Conservation (phyloP, 495 filamentous ascomycete genomes). For the Terfezia claveryi region DNA sequence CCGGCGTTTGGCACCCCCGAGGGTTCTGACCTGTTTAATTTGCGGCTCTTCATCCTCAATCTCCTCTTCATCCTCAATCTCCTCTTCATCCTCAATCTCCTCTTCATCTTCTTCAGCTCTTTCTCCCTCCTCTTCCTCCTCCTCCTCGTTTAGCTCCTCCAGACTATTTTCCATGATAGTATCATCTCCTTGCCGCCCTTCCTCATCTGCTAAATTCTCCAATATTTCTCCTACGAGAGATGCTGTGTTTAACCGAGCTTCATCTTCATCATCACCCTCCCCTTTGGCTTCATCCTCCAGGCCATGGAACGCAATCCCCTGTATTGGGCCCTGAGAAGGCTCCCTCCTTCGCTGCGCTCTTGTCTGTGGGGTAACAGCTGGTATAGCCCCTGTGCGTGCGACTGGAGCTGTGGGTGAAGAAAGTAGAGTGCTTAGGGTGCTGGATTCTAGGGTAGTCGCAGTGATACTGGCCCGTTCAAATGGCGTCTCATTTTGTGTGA, state of each 20-base stretch:
- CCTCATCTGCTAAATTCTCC: background rate
- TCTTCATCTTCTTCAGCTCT: background rate
- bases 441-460: too few relatives aligned
- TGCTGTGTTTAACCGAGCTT: background rate
- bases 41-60: background rate
- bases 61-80: background rate
- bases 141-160: background rate
- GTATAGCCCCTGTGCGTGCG: background rate
- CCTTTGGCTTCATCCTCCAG: background rate
- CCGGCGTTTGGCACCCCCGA: background rate
- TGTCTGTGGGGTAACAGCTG: conserved; percentile 7
- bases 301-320: background rate
- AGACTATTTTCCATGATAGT: too few relatives aligned
- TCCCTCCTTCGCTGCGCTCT: conserved; percentile 12
- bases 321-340: background rate
- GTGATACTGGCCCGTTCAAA: too few relatives aligned
- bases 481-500: background rate
- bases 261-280: background rate
- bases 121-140: background rate
- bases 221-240: too few relatives aligned
- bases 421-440: background rate
- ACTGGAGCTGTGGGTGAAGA: background rate
- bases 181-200: background rate
- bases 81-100: too few relatives aligned
- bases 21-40: background rate